Percentiles rank a stretch among this genome's conserved stretches.
phyloP scores from a whole-genome alignment of 2,329 filamentous ascomycete genomes.

The Chrysoporthe austroafricana region DNA sequence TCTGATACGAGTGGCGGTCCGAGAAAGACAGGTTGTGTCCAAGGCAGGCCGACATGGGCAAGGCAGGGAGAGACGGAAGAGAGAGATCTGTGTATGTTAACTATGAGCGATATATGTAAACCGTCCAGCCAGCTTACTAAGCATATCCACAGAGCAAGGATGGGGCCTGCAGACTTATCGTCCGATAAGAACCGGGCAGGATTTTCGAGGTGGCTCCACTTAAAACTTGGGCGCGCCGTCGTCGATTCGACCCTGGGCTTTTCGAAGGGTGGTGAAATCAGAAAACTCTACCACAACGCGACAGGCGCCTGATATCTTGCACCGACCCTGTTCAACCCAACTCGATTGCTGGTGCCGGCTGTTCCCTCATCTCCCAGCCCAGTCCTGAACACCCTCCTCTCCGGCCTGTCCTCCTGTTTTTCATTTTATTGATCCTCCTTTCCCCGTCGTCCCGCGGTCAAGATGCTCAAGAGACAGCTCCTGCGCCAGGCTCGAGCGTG shows the following conservation, averaged over 20 bases:
- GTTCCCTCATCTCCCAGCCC: neutral
- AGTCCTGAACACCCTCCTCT: neutral
- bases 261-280: neutral
- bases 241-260: slow-evolving; percentile 1
- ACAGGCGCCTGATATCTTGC: neutral
- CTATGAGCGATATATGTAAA: neutral
- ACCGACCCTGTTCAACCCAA: neutral
- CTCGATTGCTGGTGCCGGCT: neutral
- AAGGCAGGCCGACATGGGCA: too few relatives aligned
- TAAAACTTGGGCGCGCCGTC: neutral
- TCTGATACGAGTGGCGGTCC: too few relatives aligned
- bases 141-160: neutral
- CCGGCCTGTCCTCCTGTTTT: neutral
- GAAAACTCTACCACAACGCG: slow-evolving; percentile 10
- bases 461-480: slow-evolving; percentile 30
- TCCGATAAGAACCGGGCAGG: neutral
- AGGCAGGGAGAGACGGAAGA: too few relatives aligned
- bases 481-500: slow-evolving; percentile 27
- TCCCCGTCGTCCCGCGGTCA: neutral
- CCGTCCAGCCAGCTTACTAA: too few relatives aligned
- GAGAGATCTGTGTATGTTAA: too few relatives aligned
- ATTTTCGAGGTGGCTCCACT: slow-evolving; percentile 9
- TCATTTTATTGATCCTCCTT: neutral
- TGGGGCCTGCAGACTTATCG: neutral
- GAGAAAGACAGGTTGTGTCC: too few relatives aligned